These are phyloP conservation scores for Penicillium verrucosum DNA, from an alignment of 2,329 filamentous ascomycete species.

Conservation along the genomic window DNA sequence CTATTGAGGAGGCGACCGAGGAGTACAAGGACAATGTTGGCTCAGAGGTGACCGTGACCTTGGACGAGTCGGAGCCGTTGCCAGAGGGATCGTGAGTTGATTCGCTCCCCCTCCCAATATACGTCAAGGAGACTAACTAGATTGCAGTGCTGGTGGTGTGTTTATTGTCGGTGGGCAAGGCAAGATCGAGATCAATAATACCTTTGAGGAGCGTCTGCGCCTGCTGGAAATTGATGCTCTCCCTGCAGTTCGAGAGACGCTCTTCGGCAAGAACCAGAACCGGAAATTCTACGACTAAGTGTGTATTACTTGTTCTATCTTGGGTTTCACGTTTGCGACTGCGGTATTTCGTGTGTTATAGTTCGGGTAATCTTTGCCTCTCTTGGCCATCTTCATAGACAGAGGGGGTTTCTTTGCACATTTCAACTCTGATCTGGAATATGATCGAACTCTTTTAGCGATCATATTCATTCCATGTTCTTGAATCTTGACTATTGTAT, in stretches of 20 bases:
- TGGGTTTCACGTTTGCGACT: constrained; percentile 1
- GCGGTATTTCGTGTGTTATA: constrained; percentile 22
- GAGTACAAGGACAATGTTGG: constrained; percentile 80
- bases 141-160: constrained; percentile 73
- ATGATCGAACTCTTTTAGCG: constrained; percentile 22
- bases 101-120: background rate
- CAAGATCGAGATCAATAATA: constrained; percentile 99
- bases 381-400: constrained; percentile 21
- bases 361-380: constrained; percentile 17
- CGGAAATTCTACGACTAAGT: constrained; percentile 87
- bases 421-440: constrained; percentile 16
- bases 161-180: constrained; percentile 75
- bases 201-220: constrained; percentile 84
- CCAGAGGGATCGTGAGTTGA: constrained; percentile 75
- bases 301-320: constrained; percentile 5
- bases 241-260: constrained; percentile 75
- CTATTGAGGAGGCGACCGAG: constrained; percentile 69
- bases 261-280: constrained; percentile 95
- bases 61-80: constrained; percentile 77
- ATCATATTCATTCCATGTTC: constrained; percentile 11
- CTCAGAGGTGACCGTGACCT: constrained; percentile 64
- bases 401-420: constrained; percentile 20
- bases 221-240: constrained; percentile 81
- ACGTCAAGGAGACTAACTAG: background rate
- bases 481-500: constrained; percentile 14